Conservation (phyloP, 306 rosid species). For the Dryas drummondii region DNA sequence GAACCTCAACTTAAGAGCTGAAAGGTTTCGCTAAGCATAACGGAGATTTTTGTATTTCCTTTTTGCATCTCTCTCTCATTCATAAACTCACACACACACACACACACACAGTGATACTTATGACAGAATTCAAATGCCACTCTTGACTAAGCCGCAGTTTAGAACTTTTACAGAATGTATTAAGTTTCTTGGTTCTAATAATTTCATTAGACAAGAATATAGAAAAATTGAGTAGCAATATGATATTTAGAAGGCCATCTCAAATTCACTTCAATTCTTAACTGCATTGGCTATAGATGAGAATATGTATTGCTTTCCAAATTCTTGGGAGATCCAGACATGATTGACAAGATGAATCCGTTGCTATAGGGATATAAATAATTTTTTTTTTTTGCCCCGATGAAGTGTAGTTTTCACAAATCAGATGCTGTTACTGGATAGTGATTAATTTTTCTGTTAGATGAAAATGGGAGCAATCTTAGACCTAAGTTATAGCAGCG, state of each 20-base stretch:
- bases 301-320: not conserved
- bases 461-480: not conserved
- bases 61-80: not conserved
- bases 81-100: not conserved
- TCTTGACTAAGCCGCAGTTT: not conserved
- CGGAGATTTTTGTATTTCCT: not conserved
- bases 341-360: not conserved
- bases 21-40: constrained; percentile 9
- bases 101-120: not conserved
- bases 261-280: not conserved
- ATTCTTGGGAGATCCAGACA: not conserved
- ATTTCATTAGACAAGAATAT: not conserved
- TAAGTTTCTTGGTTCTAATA: not conserved
- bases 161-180: not conserved
- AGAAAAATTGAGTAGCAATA: not conserved
- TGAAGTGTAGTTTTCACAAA: too few relatives aligned
- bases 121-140: not conserved
- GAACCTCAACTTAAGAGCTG: constrained; percentile 33
- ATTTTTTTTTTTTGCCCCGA: too few relatives aligned
- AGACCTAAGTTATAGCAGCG: not conserved
- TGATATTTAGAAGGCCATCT: not conserved
- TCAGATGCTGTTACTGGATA: too few relatives aligned
- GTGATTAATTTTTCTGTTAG: too few relatives aligned
- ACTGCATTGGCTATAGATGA: not conserved
- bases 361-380: not conserved